Base-by-base conservation (phyloP, 192 early-diverging fungal species). In the Phycomyces nitens region DNA sequence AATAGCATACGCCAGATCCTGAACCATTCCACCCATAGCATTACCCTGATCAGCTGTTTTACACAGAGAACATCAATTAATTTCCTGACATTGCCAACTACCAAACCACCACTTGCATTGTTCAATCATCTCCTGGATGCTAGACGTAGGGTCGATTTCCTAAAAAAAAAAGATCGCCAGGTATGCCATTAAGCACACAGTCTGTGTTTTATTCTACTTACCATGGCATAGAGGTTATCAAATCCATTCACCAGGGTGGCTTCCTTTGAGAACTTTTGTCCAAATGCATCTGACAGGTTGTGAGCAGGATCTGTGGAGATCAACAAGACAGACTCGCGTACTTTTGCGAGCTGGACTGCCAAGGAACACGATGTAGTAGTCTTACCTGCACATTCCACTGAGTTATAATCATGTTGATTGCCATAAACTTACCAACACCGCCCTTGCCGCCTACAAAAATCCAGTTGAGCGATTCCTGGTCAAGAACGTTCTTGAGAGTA, bases 241-340 rank as follows among this genome's bases (percentile, higher is more conserved):
- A 97, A 97, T 16, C 97, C 97, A 50, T 92, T 92, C 27, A 99
- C 92, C 42, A 93, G 80, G 22, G 92, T 94, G 3, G 97, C 96
- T 63, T 92, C 89, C 73, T 98, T 98, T 68, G 89, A 84, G 69
- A 99, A 99, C 84, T 98, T 99, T 87, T 99, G 97, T 62, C 94
- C 90, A 84, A 97, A 98, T 24, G 96, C 96, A 78, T 99, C 96
- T 7, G 94, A 97, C 66, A 99, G 79, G 76, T 99, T 99, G 85
- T 99, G 97, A 34, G 97, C 97, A 20, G 97, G 97, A 72, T 99
- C 97, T 15, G 97, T 99, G 15, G 96, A 98, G 61, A 99, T 99
- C 65, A 99, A 73, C 58, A 99, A 79, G 15, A 99, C 97, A 43
- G 88, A 91, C 58, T 98, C 91, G 60, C 97, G 88, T 1, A 86